Percentiles rank a stretch among this genome's conserved stretches.
Conservation (phyloP, 2,329 filamentous ascomycete genomes). For the Zasmidium cellare region DNA sequence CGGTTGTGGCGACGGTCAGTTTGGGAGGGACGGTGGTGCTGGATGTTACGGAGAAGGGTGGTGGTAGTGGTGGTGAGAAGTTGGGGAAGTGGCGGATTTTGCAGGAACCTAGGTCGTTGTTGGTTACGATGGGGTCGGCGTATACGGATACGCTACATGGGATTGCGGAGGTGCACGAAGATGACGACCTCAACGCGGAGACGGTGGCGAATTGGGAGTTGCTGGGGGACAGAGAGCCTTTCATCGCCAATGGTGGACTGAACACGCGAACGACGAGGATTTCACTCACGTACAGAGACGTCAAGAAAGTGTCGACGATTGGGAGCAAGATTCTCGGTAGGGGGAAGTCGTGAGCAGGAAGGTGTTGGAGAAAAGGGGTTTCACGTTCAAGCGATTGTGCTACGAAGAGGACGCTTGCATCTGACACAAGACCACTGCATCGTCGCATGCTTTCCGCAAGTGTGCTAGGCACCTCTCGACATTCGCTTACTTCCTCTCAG, state of each 20-base stretch:
- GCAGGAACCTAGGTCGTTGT: constrained; percentile 79
- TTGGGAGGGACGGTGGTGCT: constrained; percentile 76
- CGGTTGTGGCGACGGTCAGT: constrained; percentile 87
- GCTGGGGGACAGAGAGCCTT: constrained; percentile 52
- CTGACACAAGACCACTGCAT: neutral
- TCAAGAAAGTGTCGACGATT: constrained; percentile 75
- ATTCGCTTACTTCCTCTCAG: constrained; percentile 17
- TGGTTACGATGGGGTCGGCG: constrained; percentile 68
- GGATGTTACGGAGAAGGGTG: constrained; percentile 60
- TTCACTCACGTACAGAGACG: constrained; percentile 83
- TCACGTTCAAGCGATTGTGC: neutral
- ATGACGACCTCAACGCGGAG: constrained; percentile 61
- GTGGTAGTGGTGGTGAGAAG: constrained; percentile 50
- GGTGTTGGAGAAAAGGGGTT: neutral
- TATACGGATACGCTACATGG: constrained; percentile 75
- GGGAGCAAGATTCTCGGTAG: constrained; percentile 65
- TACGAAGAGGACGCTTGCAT: neutral
- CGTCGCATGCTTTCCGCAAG: neutral
- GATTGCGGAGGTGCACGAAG: constrained; percentile 64
- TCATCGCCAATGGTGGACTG: constrained; percentile 42
- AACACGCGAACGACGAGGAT: constrained; percentile 62
- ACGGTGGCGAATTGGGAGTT: constrained; percentile 70
- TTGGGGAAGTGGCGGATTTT: constrained; percentile 59
- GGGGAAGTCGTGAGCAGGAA: neutral
- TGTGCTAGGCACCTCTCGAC: too few species aligned